Evolutionary conservation across 169 alveolate genomes (phyloP), one percentile per base, ranked within the genome.

Genomic region (Plasmodium relictum): DNA sequence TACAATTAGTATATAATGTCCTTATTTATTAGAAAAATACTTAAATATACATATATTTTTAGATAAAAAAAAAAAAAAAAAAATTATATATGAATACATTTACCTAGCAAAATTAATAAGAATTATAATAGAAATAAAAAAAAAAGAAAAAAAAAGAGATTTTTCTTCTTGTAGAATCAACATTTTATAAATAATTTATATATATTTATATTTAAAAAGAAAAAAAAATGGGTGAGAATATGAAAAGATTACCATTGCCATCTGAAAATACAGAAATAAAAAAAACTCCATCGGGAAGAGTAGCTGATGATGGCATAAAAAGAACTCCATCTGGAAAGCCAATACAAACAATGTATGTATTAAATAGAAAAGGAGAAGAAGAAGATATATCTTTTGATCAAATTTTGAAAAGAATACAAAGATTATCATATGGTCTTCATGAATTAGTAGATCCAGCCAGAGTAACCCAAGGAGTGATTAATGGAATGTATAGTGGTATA

Each of bases 401-500:
- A 61, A 95, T 95, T 20, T 88, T 95, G 44, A 90, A 95, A 56
- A 88, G 97, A 45, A 94, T 95, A 50, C 92, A 93, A 20, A 89
- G 95, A 66, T 78, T 95, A 45, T 94, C 97, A n/a, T 93, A 88
- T 65, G 97, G 97, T 14, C 95, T 95, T 16, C 97, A 95, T 88
- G 92, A 95, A n/a, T 88, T 95, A 9, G 97, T 95, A 58, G 97
- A 95, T 56, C 96, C 97, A 6, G 96, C 97, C 2, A 72, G 97
- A 72, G 97, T 95, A 56, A 93, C 97, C 3, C 97, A 95, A 73
- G 97, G 97, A 70, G 99, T 97, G 18, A 92, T 95, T 68, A 93
- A 96, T 74, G 99, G 99, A n/a, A 95, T 97, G 96, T 96, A 97
- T 88, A 92, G 96, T 39, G 99, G 98, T n/a, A 96, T 98, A 18